Base-by-base conservation (phyloP, 371 early-diverging fungal species). In the Zychaea mexicana region DNA sequence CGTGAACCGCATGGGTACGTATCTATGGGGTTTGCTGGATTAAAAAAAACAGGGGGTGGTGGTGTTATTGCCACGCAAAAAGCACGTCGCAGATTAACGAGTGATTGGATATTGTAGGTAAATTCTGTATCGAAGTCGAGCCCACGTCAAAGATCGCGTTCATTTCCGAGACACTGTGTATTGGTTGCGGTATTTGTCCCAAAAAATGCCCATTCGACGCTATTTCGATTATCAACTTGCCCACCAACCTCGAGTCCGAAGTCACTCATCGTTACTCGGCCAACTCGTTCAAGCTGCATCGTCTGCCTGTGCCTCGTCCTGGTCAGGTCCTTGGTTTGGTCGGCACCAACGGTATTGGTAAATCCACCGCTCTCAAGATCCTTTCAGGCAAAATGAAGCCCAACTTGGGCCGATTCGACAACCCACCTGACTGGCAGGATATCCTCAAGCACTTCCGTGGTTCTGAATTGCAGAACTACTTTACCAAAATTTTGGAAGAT, bases 131-230 rank as follows among this genome's bases (percentile, higher is more conserved):
- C 76, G 96, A 96, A 76, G 98, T 96, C 52, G 81, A 85, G 42
- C 79, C 90, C 17, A 84, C 83, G 22, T 87, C 90, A 64, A 97
- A 96, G 84, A 96, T 94, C 61, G 89, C 95, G 52, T 88, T 85
- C 73, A 97, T 99, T 63, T 96, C 97, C 31, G 99, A 99, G 83
- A 91, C 90, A 54, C 86, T 99, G 30, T 99, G 99, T 84, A 99
- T 99, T 75, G 99, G 99, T 74, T 99, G 99, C 78, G 96, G 97
- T 86, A 98, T 99, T 68, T 99, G 99, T 77, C 92, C 92, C 66
- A 99, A 99, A 79, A 96, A 97, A 77, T 99, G 99, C 81, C 99
- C 99, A 32, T 99, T 99, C 75, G 95, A 91, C 28, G 99, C 99
- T 32, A 99, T 99, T 73, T 85, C 86, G 58, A 98, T 99, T 70